A percentile compares a stretch with the other conserved stretches of the same genome.
These are phyloP conservation scores for Citrullus mucosospermus DNA, from an alignment of 306 rosid genomes.

Conservation along the genomic window DNA sequence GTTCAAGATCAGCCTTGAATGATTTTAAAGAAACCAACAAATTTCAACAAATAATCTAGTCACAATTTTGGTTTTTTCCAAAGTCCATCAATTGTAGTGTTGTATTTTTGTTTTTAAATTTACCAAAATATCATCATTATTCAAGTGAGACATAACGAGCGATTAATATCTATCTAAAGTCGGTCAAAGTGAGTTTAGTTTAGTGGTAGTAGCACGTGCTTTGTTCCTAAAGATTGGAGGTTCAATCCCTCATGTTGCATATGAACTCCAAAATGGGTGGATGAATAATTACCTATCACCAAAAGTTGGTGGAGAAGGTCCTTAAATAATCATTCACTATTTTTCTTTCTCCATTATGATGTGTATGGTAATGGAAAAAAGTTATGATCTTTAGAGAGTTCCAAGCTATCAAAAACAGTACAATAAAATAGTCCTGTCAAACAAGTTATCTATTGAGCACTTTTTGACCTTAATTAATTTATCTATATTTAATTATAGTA, in stretches of 20 bases:
- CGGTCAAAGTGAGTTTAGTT: too few relatives aligned
- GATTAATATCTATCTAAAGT: too few relatives aligned
- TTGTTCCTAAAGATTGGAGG: too few relatives aligned
- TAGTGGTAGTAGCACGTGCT: too few relatives aligned
- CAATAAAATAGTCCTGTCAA: not conserved
- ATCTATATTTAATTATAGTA: not conserved
- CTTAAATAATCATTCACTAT: not conserved
- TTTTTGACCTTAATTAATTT: not conserved
- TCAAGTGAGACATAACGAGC: not conserved
- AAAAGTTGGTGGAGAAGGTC: not conserved
- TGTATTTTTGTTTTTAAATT: too few relatives aligned
- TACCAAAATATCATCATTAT: too few relatives aligned
- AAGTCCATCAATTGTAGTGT: not conserved
- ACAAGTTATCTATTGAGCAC: not conserved
- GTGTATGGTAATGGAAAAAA: not conserved
- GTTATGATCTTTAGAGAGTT: not conserved
- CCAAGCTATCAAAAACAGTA: not conserved
- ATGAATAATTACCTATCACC: not conserved
- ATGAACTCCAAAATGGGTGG: too few relatives aligned
- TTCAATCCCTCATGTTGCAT: too few relatives aligned
- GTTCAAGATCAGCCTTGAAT: not conserved
- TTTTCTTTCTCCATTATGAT: not conserved
- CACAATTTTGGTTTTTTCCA: not conserved
- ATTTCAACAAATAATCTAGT: not conserved
- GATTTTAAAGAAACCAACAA: too few relatives aligned